Percentiles rank a stretch among this genome's conserved stretches.
Evolutionary conservation across 192 early-diverging fungal genomes (phyloP).

Genomic region (Coemansia reversa): DNA sequence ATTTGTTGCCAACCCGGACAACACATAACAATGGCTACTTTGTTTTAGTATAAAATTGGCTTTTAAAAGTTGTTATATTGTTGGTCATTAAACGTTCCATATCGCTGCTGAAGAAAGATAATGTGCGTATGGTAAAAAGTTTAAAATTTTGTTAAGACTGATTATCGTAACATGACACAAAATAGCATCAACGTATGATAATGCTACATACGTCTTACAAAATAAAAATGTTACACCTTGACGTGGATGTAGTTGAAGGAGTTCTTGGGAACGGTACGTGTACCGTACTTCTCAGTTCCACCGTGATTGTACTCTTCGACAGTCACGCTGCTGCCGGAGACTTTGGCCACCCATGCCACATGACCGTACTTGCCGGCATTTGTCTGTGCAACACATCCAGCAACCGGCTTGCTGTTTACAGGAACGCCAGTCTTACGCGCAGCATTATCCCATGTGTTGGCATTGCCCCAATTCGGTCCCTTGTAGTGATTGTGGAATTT

Average conservation of each 20-base stretch:
- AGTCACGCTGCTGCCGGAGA: constrained; percentile 19
- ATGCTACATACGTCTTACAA: background rate
- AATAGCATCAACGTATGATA: too few relatives aligned
- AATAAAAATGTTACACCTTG: constrained; percentile 10
- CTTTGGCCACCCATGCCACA: constrained; percentile 27
- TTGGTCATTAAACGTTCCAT: too few relatives aligned
- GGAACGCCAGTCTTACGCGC: constrained; percentile 22
- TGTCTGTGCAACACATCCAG: constrained; percentile 20
- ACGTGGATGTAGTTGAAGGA: constrained; percentile 33
- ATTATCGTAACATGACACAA: too few relatives aligned
- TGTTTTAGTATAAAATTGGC: too few relatives aligned
- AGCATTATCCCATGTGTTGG: constrained; percentile 26
- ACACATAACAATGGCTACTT: too few relatives aligned
- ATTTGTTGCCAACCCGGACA: too few relatives aligned
- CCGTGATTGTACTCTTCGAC: constrained; percentile 35
- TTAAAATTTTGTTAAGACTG: too few relatives aligned
- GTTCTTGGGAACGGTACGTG: constrained; percentile 29
- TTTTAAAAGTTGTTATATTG: too few relatives aligned
- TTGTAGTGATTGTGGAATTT: constrained; percentile 51
- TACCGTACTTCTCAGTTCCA: constrained; percentile 12
- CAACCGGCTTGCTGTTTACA: constrained; percentile 19
- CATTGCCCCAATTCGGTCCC: constrained; percentile 11
- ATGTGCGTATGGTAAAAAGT: too few relatives aligned
- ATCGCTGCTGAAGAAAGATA: too few relatives aligned
- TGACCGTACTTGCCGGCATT: constrained; percentile 22